Base-by-base conservation (phyloP, 139 green algal species). In the Trebouxia sp. region DNA sequence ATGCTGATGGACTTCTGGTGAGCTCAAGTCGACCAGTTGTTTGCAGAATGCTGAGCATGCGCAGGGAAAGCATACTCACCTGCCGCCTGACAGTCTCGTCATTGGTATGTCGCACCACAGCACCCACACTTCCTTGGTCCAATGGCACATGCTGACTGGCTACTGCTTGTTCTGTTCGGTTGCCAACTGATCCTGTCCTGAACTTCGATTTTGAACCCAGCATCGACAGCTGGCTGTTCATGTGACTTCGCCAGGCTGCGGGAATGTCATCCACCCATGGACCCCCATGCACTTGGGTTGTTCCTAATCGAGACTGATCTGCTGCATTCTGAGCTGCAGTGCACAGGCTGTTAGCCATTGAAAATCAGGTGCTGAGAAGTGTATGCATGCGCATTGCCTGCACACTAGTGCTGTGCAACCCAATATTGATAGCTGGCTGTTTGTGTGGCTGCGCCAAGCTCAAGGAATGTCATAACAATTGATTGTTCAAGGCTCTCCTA, bases 91-190 rank as follows among this genome's bases (percentile, higher is more conserved):
- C 62, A 43, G 12, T 3, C 15, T 45, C 62, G 12, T 72, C 32
- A 41, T 41, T 42, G 35, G 43, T 17, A 72, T 45, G 20, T 22
- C 43, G 62, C 6, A 72, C 37, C 20, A 72, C 26, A 6, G 32
- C 62, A 72, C 28, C 43, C 32, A 72, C 62, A 24, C 11, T 72
- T 32, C 62, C 12, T 42, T 72, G 62, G 15, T 72, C 62, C 62
- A 72, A 41, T 12, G 62, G 62, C 15, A 72, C 62, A 42, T 22
- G 37, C 32, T 72, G 15, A 12, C 15, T 5, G 32, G 62, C 32
- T 43, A 35, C 15, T 26, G 14, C 12, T 2, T 26, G 62, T 22
- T 35, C 62, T 72, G 32, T 26, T n/a, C n/a, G n/a, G n/a, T 43
- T 43, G 26, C 35, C 32, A 11, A 8, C 32, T 14, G 11, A 11